Evolutionary conservation across 2,329 filamentous ascomycete species (phyloP), one percentile per base, ranked within the genome.

Genomic region (Aureobasidium mangrovei): DNA sequence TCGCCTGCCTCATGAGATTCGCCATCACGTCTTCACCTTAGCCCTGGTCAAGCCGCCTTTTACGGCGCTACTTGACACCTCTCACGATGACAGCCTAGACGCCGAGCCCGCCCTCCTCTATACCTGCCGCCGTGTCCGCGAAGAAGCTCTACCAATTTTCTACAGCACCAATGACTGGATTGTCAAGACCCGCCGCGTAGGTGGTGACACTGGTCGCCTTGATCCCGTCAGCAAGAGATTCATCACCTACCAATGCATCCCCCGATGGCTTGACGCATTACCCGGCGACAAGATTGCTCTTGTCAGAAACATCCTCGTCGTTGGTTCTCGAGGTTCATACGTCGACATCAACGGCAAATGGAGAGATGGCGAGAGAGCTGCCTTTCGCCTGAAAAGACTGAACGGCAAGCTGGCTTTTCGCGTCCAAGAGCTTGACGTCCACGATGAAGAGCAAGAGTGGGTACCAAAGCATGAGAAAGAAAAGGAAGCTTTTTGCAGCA

Each of bases 1-100:
- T 36, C 29, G 36, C 9, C 46, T 61, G 9, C 57, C 59, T 24
- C 45, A 53, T 18, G 60, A 61, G 28, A 36, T 59, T 10, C 52
- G 58, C 4, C 54, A 60, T 31, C 47, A 39, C 24, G 58, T 60
- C 53, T 60, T 56, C 28, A 43, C 56, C 42, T n/a, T 57, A 7
- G 53, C 42, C 7, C 46, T 58, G 42, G 35, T 27, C 5, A 54
- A 46, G 29, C 47, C 47, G 36, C 33, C 12, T 10, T 40, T 27
- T 12, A 7, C 52, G 18, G 24, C 32, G 4, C 33, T 54, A 4
- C 33, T 45, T 10, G 52, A 54, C 52, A 40, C 42, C 4, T 45
- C 35, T 9, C 48, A 56, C 47, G 48, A 58, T 27, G 33, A 53
- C 27, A 35, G 28, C 3, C 4, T 45, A 24, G 45, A 52, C 35